Conservation (phyloP, 257 asterid species). For the Solanum dulcamara region DNA sequence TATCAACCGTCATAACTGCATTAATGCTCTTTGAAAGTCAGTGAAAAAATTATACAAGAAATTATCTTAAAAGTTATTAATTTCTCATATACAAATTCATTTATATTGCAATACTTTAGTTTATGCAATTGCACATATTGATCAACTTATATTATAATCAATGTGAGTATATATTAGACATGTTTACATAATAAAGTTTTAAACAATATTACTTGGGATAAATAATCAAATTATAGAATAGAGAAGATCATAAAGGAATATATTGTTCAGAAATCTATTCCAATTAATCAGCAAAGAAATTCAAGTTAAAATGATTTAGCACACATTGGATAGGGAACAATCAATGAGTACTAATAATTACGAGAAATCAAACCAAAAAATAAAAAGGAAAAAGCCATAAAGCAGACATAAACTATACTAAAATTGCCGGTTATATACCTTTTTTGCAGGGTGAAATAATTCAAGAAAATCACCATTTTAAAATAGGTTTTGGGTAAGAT, state of each 20-base stretch:
- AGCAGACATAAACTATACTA: background rate
- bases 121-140: background rate
- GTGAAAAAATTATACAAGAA: background rate
- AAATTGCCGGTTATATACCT: background rate
- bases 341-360: background rate
- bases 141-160: background rate
- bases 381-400: background rate
- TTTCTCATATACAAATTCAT: background rate
- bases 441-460: background rate
- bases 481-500: background rate
- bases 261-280: background rate
- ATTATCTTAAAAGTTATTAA: background rate
- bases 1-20: background rate
- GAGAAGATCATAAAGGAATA: background rate
- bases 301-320: background rate
- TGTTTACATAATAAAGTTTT: background rate
- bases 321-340: background rate
- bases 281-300: background rate
- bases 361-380: background rate
- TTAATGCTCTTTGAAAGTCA: background rate
- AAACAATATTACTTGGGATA: background rate
- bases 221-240: background rate
- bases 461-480: background rate
- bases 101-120: background rate
- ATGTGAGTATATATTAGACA: background rate